Evolutionary conservation across 2,329 filamentous ascomycete genomes (phyloP), one percentile per base, ranked within the genome.

Genomic region (Botrytis medusae): DNA sequence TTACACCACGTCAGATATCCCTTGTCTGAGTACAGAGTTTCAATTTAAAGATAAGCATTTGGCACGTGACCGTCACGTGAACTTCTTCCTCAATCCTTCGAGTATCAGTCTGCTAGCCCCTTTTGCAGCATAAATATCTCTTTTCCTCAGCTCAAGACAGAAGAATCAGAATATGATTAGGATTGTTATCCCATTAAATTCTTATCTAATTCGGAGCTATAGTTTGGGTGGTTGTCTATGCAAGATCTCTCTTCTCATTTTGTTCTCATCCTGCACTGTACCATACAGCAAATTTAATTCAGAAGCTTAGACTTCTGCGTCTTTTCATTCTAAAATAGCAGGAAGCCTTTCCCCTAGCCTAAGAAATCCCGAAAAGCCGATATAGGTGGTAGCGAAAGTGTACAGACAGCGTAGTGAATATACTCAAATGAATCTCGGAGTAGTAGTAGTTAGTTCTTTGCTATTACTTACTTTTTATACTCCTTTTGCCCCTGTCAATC

Each of bases 41-140:
- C 12, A 9, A 29, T 22, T 7, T 16, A 4, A 4, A 42, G 25
- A 29, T 29, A 22, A 2, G 0, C 1, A 1, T n/a, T n/a, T 4
- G 4, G 25, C 65, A 68, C 34, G 48, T 57, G 48, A 1, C 3
- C 0, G 8, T 9, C 64, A 68, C 64, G 34, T 68, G 42, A 1
- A 2, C 0, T 25, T 10, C 37, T 37, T 9, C 37, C 37, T 37
- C 37, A 37, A 37, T 37, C 9, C 37, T 37, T 37, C n/a, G 37
- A 8, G 34, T 7, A 8, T 37, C 37, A 9, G 48, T n/a, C 22
- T 51, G 22, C 7, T 25, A n/a, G n/a, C 14, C 42, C 14, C 12
- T 16, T 16, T 16, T 44, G 42, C 42, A 44, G 42, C 12, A 44
- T 16, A 44, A 44, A 16, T 37, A 44, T 44, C 12, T 12, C 42